phyloP scores from a whole-genome alignment of 2,329 filamentous ascomycete species.

The Colletotrichum tropicicola region DNA sequence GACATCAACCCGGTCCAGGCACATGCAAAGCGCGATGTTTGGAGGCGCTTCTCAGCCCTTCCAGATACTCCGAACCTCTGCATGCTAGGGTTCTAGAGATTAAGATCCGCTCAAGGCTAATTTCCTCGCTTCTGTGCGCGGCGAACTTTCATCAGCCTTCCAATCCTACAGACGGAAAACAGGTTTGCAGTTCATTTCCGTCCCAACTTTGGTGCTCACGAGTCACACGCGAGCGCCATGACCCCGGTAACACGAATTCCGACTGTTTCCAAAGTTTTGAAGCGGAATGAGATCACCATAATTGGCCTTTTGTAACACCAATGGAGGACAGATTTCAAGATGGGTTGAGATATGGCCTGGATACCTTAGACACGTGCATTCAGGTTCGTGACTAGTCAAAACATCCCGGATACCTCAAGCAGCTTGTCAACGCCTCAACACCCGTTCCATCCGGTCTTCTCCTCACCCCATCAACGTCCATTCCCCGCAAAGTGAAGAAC shows the following conservation, averaged over 20 bases:
- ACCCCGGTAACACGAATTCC: background rate
- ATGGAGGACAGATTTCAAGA: background rate
- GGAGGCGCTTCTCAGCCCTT: background rate
- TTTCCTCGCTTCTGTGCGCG: no score
- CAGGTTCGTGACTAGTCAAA: background rate
- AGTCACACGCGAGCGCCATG: background rate
- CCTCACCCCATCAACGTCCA: no score
- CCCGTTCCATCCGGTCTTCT: background rate
- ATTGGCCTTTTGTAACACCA: background rate
- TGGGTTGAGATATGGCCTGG: background rate
- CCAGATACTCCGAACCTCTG: background rate
- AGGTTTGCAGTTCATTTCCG: background rate
- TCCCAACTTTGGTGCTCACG: background rate
- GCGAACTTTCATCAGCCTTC: no score
- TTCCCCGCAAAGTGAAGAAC: no score
- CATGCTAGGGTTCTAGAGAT: background rate
- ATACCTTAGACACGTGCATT: background rate
- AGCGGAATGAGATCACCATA: background rate
- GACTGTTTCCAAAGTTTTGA: background rate
- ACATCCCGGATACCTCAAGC: background rate
- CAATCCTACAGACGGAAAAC: background rate
- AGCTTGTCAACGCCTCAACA: background rate
- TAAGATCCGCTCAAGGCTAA: no score
- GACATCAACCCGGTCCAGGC: background rate
- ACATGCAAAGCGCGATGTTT: background rate